A percentile compares a stretch with the other conserved stretches of the same genome.
These are phyloP conservation scores for Kregervanrija fluxuum DNA, from an alignment of 805 yeast genomes.

Conservation along the genomic window DNA sequence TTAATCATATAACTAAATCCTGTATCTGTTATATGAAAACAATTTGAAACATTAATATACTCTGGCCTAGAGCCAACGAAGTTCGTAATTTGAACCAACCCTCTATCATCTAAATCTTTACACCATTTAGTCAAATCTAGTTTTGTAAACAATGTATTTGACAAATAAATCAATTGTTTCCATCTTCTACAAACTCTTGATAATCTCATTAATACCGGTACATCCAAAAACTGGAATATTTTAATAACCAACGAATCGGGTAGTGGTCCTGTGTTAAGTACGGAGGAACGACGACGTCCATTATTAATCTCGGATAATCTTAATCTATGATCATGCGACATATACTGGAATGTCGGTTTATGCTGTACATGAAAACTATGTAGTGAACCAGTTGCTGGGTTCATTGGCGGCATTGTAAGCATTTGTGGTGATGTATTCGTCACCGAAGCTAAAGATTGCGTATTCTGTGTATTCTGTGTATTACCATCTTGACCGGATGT, in stretches of 20 bases:
- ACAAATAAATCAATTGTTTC: slow-evolving; percentile 55
- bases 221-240: slow-evolving; percentile 44
- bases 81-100: slow-evolving; percentile 51
- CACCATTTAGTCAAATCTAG: slow-evolving; percentile 60
- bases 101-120: slow-evolving; percentile 50
- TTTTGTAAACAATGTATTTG: slow-evolving; percentile 42
- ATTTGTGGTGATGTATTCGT: neutral
- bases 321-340: slow-evolving; percentile 48
- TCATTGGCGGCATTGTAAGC: slow-evolving; percentile 17
- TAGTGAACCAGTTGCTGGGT: slow-evolving; percentile 22
- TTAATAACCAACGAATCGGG: slow-evolving; percentile 52
- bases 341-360: slow-evolving; percentile 37
- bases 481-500: too few species aligned
- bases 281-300: slow-evolving; percentile 45
- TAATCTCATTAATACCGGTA: slow-evolving; percentile 55
- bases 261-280: slow-evolving; percentile 48
- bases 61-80: slow-evolving; percentile 67
- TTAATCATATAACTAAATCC: slow-evolving; percentile 67
- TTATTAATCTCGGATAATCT: slow-evolving; percentile 39
- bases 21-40: slow-evolving; percentile 71
- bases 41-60: slow-evolving; percentile 56
- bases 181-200: slow-evolving; percentile 57
- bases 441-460: neutral
- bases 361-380: slow-evolving; percentile 18
- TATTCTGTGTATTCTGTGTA: too few species aligned